Conservation (phyloP, 208 protist species). For the Herpetomonas samuelpessoai region DNA sequence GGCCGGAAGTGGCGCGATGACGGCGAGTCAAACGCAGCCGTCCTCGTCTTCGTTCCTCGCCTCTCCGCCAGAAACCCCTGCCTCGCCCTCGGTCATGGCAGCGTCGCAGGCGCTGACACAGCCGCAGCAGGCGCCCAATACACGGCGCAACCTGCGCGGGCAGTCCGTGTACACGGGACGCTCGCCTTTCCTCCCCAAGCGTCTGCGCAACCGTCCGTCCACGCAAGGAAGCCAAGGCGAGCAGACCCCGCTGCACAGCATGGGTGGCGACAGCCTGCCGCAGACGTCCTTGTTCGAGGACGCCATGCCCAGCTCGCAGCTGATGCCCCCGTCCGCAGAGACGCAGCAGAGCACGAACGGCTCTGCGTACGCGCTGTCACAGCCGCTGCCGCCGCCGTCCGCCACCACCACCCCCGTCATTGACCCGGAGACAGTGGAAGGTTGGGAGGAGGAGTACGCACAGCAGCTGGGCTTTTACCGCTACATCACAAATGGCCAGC, state of each 20-base stretch:
- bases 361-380: slow-evolving; percentile 2
- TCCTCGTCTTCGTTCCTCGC: not conserved
- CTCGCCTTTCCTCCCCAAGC: not conserved
- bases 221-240: slow-evolving; percentile 1
- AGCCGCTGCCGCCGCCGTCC: slow-evolving; percentile 29
- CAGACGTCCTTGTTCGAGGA: slow-evolving; percentile 1
- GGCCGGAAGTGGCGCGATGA: not conserved
- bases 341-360: not conserved
- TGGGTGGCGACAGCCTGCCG: not conserved
- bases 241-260: not conserved
- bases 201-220: not conserved
- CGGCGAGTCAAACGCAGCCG: not conserved
- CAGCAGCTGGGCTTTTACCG: slow-evolving; percentile 46
- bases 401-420: slow-evolving; percentile 5
- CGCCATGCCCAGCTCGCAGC: not conserved
- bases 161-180: not conserved
- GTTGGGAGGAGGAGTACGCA: slow-evolving; percentile 33
- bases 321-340: not conserved
- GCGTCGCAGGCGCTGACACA: not conserved
- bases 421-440: slow-evolving; percentile 16
- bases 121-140: not conserved
- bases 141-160: not conserved
- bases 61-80: not conserved
- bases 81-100: not conserved
- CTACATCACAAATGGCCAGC: slow-evolving; percentile 57